Conservation (phyloP, 441 rosid genomes). For the Eutrema salsugineum region DNA sequence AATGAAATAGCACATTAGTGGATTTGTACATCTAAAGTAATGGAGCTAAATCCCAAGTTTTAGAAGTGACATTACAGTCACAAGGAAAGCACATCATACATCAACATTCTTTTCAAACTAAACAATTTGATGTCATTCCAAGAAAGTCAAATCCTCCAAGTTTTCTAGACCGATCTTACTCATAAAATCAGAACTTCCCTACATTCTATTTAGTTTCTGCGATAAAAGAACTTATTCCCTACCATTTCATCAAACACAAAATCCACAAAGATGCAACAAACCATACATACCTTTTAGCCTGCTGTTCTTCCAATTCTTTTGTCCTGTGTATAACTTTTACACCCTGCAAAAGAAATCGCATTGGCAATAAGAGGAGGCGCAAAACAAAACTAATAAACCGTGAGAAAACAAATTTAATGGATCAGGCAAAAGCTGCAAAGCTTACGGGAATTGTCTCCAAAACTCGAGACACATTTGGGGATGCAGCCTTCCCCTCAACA, state of each 20-base stretch:
- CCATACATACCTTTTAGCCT: slow-evolving; percentile 61
- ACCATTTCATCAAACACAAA: not conserved
- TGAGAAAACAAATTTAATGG: not conserved
- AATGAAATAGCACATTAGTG: not conserved
- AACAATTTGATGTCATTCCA: not conserved
- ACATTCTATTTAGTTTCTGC: not conserved
- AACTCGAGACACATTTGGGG: slow-evolving; percentile 61
- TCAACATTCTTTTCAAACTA: not conserved
- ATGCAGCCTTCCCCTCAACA: slow-evolving; percentile 91
- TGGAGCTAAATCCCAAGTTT: not conserved
- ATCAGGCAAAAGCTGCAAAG: not conserved
- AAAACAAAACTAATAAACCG: not conserved
- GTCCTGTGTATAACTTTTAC: slow-evolving; percentile 77
- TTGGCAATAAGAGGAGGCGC: not conserved
- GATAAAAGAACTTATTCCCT: not conserved
- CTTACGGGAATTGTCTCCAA: slow-evolving; percentile 63
- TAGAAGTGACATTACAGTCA: not conserved
- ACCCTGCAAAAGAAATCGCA: slow-evolving; percentile 47
- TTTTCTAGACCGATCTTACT: not conserved
- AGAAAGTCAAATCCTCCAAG: not conserved
- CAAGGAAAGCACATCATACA: not conserved
- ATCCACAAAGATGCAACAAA: not conserved
- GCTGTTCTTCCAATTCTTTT: slow-evolving; percentile 81
- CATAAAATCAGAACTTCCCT: not conserved
- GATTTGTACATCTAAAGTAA: not conserved